A percentile compares a stretch with the other conserved stretches of the same genome.
These are phyloP conservation scores for Candida broadrunensis DNA, from an alignment of 805 yeast species.

Conservation along the genomic window DNA sequence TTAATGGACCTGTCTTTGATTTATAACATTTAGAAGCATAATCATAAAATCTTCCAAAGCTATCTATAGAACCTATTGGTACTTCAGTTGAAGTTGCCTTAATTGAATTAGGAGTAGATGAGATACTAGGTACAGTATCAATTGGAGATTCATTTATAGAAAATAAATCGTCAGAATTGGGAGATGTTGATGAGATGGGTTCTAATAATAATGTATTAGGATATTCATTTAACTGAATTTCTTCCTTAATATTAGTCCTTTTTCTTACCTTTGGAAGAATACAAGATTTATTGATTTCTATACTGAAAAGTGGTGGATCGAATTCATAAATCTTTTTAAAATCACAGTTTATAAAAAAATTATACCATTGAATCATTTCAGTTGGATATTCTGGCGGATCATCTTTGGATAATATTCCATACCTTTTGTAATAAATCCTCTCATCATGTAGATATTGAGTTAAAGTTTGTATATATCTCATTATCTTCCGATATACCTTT, in stretches of 20 bases:
- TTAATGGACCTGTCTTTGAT: no score
- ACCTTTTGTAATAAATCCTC: background rate
- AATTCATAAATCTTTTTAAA: constrained; percentile 1
- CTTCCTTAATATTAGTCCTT: no score
- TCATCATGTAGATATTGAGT: background rate
- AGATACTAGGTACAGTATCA: background rate
- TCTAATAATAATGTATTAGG: no score
- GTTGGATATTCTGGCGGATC: background rate
- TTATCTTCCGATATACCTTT: background rate
- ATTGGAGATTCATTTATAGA: background rate
- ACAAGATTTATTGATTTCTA: background rate
- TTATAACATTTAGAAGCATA: no score
- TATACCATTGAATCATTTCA: background rate
- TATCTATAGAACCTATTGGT: no score
- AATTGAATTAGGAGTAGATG: background rate
- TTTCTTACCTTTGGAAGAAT: no score
- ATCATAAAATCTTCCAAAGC: no score
- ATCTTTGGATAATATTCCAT: background rate
- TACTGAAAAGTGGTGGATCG: background rate
- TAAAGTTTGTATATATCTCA: background rate
- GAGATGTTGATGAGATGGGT: no score
- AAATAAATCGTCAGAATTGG: background rate
- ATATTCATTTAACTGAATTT: no score
- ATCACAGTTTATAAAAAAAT: background rate
- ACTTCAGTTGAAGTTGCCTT: no score